phyloP scores from a whole-genome alignment of 495 filamentous ascomycete species.

The Neurospora tetrasperma region DNA sequence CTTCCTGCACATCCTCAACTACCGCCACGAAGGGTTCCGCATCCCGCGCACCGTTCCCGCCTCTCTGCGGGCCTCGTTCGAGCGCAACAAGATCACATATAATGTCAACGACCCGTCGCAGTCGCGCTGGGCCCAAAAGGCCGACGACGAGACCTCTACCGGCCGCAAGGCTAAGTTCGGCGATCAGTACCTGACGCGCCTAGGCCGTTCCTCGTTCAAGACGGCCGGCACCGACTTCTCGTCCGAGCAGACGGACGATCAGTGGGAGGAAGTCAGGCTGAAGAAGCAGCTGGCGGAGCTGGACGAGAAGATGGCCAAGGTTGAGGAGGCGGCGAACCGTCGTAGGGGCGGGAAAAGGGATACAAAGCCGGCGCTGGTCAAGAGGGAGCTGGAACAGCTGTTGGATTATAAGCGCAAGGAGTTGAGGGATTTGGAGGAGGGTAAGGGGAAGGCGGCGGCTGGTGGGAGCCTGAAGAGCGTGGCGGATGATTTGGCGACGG shows the following conservation, averaged over 20 bases:
- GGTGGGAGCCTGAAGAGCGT: constrained; percentile 52
- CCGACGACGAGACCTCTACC: constrained; percentile 64
- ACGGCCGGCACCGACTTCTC: constrained; percentile 73
- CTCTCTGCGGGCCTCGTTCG: constrained; percentile 80
- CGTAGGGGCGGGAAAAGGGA: constrained; percentile 48
- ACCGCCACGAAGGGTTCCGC: constrained; percentile 87
- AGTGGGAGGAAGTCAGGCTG: constrained; percentile 94
- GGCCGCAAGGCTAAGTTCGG: constrained; percentile 92
- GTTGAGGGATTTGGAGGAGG: constrained; percentile 64
- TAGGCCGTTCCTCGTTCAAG: constrained; percentile 72
- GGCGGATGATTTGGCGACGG: constrained; percentile 58
- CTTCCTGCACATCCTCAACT: constrained; percentile 92
- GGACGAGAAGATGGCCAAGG: constrained; percentile 69
- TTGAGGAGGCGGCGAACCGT: constrained; percentile 55
- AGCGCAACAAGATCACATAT: constrained; percentile 91
- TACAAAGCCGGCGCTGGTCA: constrained; percentile 72
- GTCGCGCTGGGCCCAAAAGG: constrained; percentile 55
- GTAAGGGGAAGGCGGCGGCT: constrained; percentile 51
- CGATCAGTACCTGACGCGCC: constrained; percentile 84
- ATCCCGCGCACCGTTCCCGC: constrained; percentile 91
- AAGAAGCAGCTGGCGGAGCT: constrained; percentile 84
- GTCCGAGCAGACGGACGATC: constrained; percentile 54
- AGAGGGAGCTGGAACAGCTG: constrained; percentile 85
- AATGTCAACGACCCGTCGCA: constrained; percentile 61
- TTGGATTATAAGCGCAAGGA: constrained; percentile 67